Conservation (phyloP, 2,329 filamentous ascomycete species). For the Neofusicoccum umdonicola region DNA sequence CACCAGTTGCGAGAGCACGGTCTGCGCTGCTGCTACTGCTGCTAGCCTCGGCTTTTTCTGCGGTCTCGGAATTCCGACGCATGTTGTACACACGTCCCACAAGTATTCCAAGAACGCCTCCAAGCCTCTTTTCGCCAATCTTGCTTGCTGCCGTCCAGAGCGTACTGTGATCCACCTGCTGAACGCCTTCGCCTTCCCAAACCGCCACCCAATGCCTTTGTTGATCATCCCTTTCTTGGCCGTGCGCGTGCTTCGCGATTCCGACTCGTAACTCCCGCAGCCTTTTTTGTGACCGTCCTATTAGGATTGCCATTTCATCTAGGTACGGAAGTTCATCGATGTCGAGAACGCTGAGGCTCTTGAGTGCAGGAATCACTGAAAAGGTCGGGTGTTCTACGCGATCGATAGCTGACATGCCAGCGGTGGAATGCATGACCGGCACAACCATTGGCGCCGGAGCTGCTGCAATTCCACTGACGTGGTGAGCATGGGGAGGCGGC, state of each 20-base stretch:
- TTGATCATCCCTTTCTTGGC: conserved; percentile 44
- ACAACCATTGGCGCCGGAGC: conserved; percentile 33
- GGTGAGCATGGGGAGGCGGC: conserved; percentile 23
- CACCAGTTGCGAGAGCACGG: background rate
- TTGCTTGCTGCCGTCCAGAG: conserved; percentile 51
- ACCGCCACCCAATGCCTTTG: conserved; percentile 56
- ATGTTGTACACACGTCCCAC: conserved; percentile 66
- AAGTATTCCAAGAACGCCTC: conserved; percentile 67
- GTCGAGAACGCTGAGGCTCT: conserved; percentile 73
- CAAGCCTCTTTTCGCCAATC: conserved; percentile 63
- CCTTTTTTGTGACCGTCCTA: conserved; percentile 65
- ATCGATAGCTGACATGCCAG: conserved; percentile 35
- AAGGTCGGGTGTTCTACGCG: conserved; percentile 77
- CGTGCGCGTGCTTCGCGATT: conserved; percentile 55
- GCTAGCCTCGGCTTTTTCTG: background rate
- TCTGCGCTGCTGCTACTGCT: background rate
- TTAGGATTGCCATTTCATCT: conserved; percentile 76
- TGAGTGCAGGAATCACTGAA: conserved; percentile 71
- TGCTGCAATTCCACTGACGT: conserved; percentile 34
- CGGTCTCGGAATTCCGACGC: conserved; percentile 36
- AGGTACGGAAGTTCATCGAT: conserved; percentile 81
- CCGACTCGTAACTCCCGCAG: conserved; percentile 73
- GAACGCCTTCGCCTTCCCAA: conserved; percentile 62
- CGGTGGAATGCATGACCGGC: conserved; percentile 28
- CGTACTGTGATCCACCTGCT: conserved; percentile 62